These are phyloP conservation scores for Spathaspora boniae DNA, from an alignment of 805 yeast species.

Conservation along the genomic window DNA sequence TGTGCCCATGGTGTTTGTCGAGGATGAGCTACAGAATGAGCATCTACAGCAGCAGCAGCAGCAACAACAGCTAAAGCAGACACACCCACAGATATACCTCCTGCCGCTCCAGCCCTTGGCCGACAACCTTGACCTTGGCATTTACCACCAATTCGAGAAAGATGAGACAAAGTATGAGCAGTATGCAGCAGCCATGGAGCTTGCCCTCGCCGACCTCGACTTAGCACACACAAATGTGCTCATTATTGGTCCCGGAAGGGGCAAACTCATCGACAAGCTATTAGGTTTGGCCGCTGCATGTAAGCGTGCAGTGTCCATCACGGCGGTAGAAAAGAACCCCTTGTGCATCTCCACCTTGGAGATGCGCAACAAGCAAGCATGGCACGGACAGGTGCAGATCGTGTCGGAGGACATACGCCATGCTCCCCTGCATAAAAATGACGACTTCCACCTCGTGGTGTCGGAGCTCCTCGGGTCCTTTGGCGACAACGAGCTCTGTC, in stretches of 20 bases:
- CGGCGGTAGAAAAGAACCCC: constrained; percentile 70
- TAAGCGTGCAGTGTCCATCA: constrained; percentile 10
- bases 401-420: constrained; percentile 57
- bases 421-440: constrained; percentile 22
- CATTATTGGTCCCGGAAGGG: constrained; percentile 86
- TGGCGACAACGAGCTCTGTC: constrained; percentile 88
- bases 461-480: constrained; percentile 87
- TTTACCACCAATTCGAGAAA: constrained; percentile 68
- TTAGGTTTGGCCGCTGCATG: constrained; percentile 5
- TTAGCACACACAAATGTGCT: constrained; percentile 30
- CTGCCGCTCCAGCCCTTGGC: constrained; percentile 72
- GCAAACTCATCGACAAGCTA: constrained; percentile 61
- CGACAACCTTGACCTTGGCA: constrained; percentile 51
- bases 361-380: constrained; percentile 44
- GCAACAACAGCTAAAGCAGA: not conserved
- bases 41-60: not conserved
- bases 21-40: not conserved
- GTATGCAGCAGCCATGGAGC: constrained; percentile 61
- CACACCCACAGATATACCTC: constrained; percentile 3
- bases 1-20: constrained; percentile 4
- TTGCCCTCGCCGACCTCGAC: constrained; percentile 42
- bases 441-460: constrained; percentile 43
- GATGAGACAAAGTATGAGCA: constrained; percentile 67
- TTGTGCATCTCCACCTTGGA: constrained; percentile 52
- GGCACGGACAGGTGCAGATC: constrained; percentile 53